phyloP scores from a whole-genome alignment of 257 asterid genomes.

The Solanum sitiens region DNA sequence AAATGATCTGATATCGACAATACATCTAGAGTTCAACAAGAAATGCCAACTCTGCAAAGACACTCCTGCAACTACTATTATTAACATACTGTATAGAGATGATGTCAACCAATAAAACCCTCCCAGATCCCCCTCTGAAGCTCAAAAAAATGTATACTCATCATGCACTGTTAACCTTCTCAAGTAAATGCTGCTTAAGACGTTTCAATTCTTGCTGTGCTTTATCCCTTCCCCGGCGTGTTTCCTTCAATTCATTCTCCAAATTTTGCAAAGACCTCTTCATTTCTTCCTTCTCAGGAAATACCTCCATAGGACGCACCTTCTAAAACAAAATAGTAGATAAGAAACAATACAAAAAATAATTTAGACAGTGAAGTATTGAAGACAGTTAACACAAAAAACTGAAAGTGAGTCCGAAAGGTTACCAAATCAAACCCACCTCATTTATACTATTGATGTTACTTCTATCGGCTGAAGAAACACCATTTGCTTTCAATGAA shows the following conservation, averaged over 20 bases:
- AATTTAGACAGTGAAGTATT: not conserved
- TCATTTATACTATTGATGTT: conserved; percentile 24
- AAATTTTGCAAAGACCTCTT: conserved; percentile 49
- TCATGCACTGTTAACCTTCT: conserved; percentile 42
- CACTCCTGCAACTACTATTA: not conserved
- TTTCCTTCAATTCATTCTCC: conserved; percentile 70
- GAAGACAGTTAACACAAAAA: not conserved
- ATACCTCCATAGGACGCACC: conserved; percentile 31
- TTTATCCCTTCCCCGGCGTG: conserved; percentile 65
- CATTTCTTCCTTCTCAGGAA: conserved; percentile 55
- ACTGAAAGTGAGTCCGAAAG: not conserved
- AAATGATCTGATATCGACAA: not conserved
- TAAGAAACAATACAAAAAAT: not conserved
- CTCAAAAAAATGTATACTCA: not conserved
- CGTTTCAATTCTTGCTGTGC: conserved; percentile 74
- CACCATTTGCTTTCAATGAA: conserved; percentile 37
- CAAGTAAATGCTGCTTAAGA: conserved; percentile 91
- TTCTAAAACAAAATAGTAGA: conserved; percentile 15
- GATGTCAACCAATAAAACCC: not conserved
- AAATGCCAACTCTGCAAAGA: not conserved
- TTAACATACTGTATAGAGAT: not conserved
- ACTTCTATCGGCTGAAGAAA: conserved; percentile 27
- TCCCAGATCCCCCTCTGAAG: not conserved
- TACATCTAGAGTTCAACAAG: not conserved
- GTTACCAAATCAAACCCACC: conserved; percentile 26